These are phyloP conservation scores for Candida pini DNA, from an alignment of 805 yeast species.

Conservation along the genomic window DNA sequence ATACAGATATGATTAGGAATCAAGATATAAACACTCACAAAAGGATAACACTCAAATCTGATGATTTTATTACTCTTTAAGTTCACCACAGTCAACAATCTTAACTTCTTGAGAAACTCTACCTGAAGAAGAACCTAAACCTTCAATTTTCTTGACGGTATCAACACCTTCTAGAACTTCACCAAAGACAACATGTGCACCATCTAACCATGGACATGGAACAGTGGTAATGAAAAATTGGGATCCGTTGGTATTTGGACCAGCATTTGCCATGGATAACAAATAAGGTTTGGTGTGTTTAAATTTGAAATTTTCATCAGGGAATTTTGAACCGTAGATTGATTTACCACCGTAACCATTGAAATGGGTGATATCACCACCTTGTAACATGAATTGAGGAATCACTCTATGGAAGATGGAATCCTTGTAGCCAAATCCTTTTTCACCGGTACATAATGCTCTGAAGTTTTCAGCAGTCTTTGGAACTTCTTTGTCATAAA, in stretches of 20 bases:
- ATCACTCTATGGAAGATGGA: slow-evolving; percentile 94
- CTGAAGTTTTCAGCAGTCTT: slow-evolving; percentile 96
- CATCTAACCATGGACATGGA: slow-evolving; percentile 83
- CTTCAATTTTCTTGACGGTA: slow-evolving; percentile 79
- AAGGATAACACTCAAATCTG: background rate
- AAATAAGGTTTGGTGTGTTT: slow-evolving; percentile 75
- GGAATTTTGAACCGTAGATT: slow-evolving; percentile 72
- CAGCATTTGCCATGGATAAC: slow-evolving; percentile 96
- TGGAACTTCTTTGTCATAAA: slow-evolving; percentile 88
- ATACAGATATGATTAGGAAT: background rate
- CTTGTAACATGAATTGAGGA: slow-evolving; percentile 95
- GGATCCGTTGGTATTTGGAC: slow-evolving; percentile 97
- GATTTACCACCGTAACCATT: slow-evolving; percentile 92
- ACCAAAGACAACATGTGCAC: slow-evolving; percentile 93
- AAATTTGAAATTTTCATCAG: slow-evolving; percentile 69
- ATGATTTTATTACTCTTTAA: slow-evolving; percentile 24
- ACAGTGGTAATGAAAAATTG: slow-evolving; percentile 96
- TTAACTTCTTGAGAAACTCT: slow-evolving; percentile 42
- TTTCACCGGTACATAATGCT: slow-evolving; percentile 83
- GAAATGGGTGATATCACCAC: slow-evolving; percentile 78
- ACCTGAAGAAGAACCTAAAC: slow-evolving; percentile 46
- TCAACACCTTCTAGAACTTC: slow-evolving; percentile 84
- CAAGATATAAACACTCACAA: background rate
- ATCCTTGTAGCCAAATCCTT: slow-evolving; percentile 83
- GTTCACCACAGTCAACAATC: slow-evolving; percentile 54